Evolutionary conservation across 1,139 yeast species (phyloP).

Genomic region (Debaryomyces sp.): DNA sequence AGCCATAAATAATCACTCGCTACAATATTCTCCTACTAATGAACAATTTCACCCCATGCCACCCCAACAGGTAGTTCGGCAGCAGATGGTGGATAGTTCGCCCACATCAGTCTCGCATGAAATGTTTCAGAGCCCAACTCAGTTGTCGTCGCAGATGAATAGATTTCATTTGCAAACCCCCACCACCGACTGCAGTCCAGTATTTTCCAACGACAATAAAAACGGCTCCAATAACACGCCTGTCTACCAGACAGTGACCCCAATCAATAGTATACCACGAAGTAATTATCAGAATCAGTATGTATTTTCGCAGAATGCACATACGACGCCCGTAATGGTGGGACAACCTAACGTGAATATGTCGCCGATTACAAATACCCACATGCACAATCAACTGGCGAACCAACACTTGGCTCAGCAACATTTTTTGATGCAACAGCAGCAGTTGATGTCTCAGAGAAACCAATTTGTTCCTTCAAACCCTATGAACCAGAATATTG

Average conservation of each 20-base stretch:
- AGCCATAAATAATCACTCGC: constrained; percentile 1
- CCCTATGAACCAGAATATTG: background rate
- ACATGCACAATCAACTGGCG: background rate
- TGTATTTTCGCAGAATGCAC: background rate
- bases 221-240: background rate
- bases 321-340: background rate
- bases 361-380: background rate
- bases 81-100: constrained; percentile 1
- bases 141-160: constrained; percentile 13
- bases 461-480: constrained; percentile 1
- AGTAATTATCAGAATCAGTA: constrained; percentile 1
- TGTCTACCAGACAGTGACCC: background rate
- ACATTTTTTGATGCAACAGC: constrained; percentile 9
- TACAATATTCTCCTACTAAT: constrained; percentile 2
- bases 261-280: constrained; percentile 1
- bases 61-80: background rate
- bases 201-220: constrained; percentile 5
- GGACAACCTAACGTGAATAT: background rate
- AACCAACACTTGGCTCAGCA: constrained; percentile 4
- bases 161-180: constrained; percentile 17
- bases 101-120: constrained; percentile 3
- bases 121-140: constrained; percentile 8
- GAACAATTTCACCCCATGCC: constrained; percentile 6
- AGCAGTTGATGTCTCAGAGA: constrained; percentile 3
- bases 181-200: constrained; percentile 11